phyloP scores from a whole-genome alignment of 768 basidiomycete genomes.

The Lactarius tabidus region DNA sequence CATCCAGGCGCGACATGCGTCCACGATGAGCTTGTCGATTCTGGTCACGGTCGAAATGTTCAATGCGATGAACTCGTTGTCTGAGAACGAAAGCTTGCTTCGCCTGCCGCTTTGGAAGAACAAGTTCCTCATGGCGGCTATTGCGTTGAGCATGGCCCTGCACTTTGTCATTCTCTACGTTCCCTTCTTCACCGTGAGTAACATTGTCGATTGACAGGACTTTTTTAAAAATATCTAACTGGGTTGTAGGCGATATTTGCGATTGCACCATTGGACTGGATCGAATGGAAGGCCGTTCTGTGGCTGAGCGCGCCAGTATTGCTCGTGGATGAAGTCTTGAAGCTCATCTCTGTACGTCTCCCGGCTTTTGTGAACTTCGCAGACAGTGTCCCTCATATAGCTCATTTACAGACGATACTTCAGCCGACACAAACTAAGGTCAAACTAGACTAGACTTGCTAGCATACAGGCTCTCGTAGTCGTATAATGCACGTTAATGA shows the following conservation, averaged over 20 bases:
- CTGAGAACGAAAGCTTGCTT: slow-evolving; percentile 93
- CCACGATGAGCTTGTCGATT: slow-evolving; percentile 95
- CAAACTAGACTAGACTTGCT: slow-evolving; percentile 39
- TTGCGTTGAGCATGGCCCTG: slow-evolving; percentile 85
- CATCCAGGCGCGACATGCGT: slow-evolving; percentile 78
- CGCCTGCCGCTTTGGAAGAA: slow-evolving; percentile 93
- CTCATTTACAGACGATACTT: slow-evolving; percentile 44
- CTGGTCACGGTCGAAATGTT: slow-evolving; percentile 97
- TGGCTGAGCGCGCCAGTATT: slow-evolving; percentile 85
- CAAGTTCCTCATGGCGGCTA: slow-evolving; percentile 84
- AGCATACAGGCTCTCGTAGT: neutral
- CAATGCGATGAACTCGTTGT: slow-evolving; percentile 97
- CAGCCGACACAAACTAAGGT: slow-evolving; percentile 54
- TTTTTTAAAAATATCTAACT: slow-evolving; percentile 1
- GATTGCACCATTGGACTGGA: slow-evolving; percentile 91
- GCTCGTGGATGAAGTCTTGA: slow-evolving; percentile 85
- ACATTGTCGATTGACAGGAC: slow-evolving; percentile 30
- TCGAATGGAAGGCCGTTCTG: slow-evolving; percentile 92
- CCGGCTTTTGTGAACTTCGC: slow-evolving; percentile 10
- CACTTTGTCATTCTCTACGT: slow-evolving; percentile 96
- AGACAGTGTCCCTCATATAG: neutral
- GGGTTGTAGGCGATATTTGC: slow-evolving; percentile 69
- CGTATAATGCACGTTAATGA: neutral
- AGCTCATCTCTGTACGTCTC: slow-evolving; percentile 66
- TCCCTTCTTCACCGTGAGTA: slow-evolving; percentile 88